A percentile compares a stretch with the other conserved stretches of the same genome.
Evolutionary conservation across 805 yeast genomes (phyloP).

Genomic region (Candida wancherniae): DNA sequence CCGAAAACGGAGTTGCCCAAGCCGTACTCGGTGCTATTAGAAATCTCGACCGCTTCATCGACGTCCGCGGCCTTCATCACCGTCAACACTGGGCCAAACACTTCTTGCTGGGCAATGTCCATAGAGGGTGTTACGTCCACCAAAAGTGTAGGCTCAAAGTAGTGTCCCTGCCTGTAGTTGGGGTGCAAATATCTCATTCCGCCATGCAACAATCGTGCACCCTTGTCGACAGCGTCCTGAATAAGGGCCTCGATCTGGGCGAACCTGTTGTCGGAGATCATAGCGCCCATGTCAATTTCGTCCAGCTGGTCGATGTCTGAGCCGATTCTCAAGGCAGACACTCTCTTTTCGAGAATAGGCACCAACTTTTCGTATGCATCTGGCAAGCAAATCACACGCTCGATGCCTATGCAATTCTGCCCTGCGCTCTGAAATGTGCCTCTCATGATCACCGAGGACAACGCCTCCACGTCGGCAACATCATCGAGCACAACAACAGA

Average conservation of each 20-base stretch:
- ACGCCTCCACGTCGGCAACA: constrained; percentile 51
- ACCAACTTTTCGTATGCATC: constrained; percentile 62
- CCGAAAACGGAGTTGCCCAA: constrained; percentile 92
- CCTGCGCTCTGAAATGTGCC: constrained; percentile 98
- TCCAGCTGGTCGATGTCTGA: constrained; percentile 89
- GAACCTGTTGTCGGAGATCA: constrained; percentile 77
- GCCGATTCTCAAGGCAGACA: constrained; percentile 67
- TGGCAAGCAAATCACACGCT: constrained; percentile 81
- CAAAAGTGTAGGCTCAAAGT: constrained; percentile 84
- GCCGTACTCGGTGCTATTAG: constrained; percentile 85
- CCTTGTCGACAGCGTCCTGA: constrained; percentile 66
- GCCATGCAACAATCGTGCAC: constrained; percentile 79
- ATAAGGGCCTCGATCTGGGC: constrained; percentile 61
- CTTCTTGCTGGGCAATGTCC: constrained; percentile 84
- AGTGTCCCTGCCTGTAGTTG: constrained; percentile 92
- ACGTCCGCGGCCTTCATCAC: constrained; percentile 66
- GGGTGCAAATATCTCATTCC: constrained; percentile 83
- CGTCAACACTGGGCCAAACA: constrained; percentile 88
- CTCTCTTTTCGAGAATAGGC: constrained; percentile 50
- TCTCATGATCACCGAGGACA: constrained; percentile 73
- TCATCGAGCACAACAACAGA: constrained; percentile 85
- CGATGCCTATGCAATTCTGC: constrained; percentile 97
- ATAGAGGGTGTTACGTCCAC: constrained; percentile 71
- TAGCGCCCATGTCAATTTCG: constrained; percentile 94
- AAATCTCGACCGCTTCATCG: constrained; percentile 66